Conservation (phyloP, 805 yeast genomes). For the Myxozyma mucilagina region DNA sequence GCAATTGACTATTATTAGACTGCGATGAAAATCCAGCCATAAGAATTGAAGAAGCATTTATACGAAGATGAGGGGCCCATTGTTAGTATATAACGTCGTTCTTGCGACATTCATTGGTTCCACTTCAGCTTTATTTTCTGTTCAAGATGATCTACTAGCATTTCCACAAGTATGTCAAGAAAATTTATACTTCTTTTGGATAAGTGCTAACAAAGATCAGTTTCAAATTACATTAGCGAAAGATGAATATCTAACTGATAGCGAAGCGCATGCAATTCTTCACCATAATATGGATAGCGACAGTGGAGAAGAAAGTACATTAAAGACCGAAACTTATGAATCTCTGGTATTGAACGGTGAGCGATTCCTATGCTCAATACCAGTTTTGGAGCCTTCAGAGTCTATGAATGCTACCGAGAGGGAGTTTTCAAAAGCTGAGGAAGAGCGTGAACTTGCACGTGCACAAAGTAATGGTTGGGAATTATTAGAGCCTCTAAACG, state of each 20-base stretch:
- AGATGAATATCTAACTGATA: conserved; percentile 7
- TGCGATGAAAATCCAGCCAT: too few relatives aligned
- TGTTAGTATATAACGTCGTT: background rate
- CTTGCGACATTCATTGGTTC: background rate
- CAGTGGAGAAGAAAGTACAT: background rate
- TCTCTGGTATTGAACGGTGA: conserved; percentile 8
- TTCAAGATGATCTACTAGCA: conserved; percentile 31
- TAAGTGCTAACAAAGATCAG: background rate
- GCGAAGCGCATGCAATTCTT: background rate
- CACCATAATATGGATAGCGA: background rate
- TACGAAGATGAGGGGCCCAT: background rate
- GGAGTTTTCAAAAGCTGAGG: conserved; percentile 24
- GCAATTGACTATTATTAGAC: background rate
- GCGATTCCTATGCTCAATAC: conserved; percentile 21
- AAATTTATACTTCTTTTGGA: background rate
- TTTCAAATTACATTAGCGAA: conserved; percentile 13
- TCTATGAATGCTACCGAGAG: conserved; percentile 16
- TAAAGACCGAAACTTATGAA: conserved; percentile 12
- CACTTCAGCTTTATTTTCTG: conserved; percentile 17
- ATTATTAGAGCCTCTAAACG: conserved; percentile 28
- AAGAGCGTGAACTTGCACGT: conserved; percentile 25
- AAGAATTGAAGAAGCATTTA: background rate
- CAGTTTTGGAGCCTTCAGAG: conserved; percentile 10
- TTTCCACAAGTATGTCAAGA: conserved; percentile 24
- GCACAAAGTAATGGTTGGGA: conserved; percentile 30